A percentile compares a stretch with the other conserved stretches of the same genome.
phyloP scores from a whole-genome alignment of 1,284 basidiomycete species.

The Puccinia triticina region DNA sequence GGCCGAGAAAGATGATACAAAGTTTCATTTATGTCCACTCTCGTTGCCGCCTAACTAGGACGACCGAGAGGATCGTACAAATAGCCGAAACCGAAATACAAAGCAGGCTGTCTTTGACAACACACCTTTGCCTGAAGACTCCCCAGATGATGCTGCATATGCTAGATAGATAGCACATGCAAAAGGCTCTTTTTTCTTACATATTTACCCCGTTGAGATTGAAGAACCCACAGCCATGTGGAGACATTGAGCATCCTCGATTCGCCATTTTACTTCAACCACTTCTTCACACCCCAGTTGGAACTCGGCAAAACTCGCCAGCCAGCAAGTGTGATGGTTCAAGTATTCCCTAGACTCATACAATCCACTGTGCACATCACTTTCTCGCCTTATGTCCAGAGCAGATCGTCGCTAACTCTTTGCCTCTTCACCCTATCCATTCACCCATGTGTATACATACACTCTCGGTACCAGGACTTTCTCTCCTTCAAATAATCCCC shows the following conservation, averaged over 20 bases:
- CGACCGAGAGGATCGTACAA: too few relatives aligned
- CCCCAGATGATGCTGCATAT: too few relatives aligned
- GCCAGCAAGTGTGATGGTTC: constrained; percentile 11
- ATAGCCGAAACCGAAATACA: too few relatives aligned
- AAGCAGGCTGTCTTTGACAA: too few relatives aligned
- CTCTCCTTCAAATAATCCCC: not conserved
- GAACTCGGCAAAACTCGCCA: constrained; percentile 1
- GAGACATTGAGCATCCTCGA: not conserved
- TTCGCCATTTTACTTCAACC: not conserved
- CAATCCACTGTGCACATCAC: not conserved
- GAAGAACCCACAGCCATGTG: too few relatives aligned
- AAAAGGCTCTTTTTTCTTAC: too few relatives aligned
- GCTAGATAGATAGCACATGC: too few relatives aligned
- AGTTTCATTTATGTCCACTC: too few relatives aligned
- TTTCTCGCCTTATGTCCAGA: not conserved
- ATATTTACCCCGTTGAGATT: too few relatives aligned
- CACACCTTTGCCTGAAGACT: too few relatives aligned
- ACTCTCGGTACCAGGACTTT: not conserved
- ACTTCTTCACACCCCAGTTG: not conserved
- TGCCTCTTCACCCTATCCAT: not conserved
- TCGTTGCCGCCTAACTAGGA: too few relatives aligned
- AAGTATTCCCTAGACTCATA: constrained; percentile 6
- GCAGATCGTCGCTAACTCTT: not conserved
- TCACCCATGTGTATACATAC: not conserved
- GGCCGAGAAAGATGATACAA: too few relatives aligned